phyloP scores from a whole-genome alignment of 768 basidiomycete species.

The Boletus pseudopeckii region DNA sequence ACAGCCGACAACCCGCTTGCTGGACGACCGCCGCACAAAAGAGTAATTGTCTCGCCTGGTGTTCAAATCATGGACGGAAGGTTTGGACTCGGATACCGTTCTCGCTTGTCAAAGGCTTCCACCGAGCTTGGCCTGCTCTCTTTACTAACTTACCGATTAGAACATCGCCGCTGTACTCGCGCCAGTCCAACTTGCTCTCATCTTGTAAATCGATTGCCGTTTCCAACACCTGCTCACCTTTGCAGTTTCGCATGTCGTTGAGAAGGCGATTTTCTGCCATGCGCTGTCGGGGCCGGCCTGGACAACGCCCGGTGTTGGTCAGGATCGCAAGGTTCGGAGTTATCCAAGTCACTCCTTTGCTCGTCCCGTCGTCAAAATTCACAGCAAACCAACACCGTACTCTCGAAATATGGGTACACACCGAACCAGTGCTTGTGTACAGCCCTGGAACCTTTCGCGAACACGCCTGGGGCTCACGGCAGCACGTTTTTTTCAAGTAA shows the following conservation, averaged over 20 bases:
- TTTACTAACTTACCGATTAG: background rate
- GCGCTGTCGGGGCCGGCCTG: background rate
- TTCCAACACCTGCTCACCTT: background rate
- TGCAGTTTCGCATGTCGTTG: background rate
- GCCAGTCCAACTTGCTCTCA: background rate
- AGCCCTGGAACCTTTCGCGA: background rate
- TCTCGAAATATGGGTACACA: background rate
- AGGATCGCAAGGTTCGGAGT: background rate
- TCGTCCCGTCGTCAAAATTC: background rate
- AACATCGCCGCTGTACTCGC: conserved; percentile 9
- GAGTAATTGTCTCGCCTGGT: conserved; percentile 8
- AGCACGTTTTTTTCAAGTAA: background rate
- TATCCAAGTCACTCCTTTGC: background rate
- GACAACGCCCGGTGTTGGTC: background rate
- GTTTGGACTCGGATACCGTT: background rate
- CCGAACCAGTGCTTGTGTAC: background rate
- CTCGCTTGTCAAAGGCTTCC: background rate
- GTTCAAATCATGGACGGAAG: background rate
- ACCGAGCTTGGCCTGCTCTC: background rate
- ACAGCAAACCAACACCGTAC: too few species aligned
- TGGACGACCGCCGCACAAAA: conserved; percentile 1
- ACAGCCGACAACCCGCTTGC: conserved; percentile 7
- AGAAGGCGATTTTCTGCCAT: background rate
- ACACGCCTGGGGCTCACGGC: background rate
- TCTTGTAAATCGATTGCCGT: background rate